Base-by-base conservation (phyloP, 2,329 filamentous ascomycete genomes). In the Xylariaceae sp. region DNA sequence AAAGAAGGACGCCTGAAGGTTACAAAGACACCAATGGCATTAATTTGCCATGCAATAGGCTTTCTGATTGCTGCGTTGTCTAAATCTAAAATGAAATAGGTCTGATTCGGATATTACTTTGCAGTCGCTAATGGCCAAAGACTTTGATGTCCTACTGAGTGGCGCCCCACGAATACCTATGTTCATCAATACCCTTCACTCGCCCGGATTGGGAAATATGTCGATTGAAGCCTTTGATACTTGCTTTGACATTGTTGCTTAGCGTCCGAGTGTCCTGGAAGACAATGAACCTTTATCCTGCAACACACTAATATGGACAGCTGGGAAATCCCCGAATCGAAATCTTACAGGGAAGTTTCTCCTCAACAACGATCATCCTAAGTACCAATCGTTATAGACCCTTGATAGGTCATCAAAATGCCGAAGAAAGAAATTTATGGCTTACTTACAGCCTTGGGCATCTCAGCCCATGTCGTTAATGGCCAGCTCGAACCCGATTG, bases 231-330 rank as follows among this genome's bases (percentile, higher is more conserved):
- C 33, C 49, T 54, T 57, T 47, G 44, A 51, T 24, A 3, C 4
- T 36, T 41, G 49, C 51, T 59, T 57, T 57, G 53, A 52, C 19
- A 47, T 53, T 57, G 41, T 54, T 47, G 32, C 24, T 37, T 38
- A 22, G 38, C 39, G 9, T 34, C 51, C 34, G 38, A 41, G 38
- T 26, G 44, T 41, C 26, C 18, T 35, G 6, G 9, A 13, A 37
- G 22, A 60, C 53, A 60, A 61, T 56, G 52, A 43, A 34, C 52
- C 57, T 60, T 61, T 60, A 59, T 61, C 34, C 41, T 18, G 17
- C 12, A 8, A 41, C 12, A 37, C 38, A 37, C 19, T 55, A 48
- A 56, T 56, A 58, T 58, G 41, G 38, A 18, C 43, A 42, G 37
- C 38, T 40, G 18, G 39, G 37, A 34, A 26, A 29, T 42, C 34